These are phyloP conservation scores for Wickerhamiella lipophila DNA, from an alignment of 805 yeast genomes.

Conservation along the genomic window DNA sequence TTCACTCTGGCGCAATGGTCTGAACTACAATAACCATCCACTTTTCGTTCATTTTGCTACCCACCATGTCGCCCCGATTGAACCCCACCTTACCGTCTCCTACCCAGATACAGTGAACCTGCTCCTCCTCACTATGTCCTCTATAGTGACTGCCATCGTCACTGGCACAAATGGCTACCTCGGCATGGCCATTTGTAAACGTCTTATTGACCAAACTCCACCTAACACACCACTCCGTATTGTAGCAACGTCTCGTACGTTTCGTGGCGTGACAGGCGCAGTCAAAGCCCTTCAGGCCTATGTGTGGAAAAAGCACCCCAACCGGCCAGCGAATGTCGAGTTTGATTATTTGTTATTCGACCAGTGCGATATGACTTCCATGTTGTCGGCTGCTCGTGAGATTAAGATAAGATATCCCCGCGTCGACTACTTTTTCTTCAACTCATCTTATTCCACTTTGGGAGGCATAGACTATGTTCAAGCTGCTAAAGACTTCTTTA, in stretches of 20 bases:
- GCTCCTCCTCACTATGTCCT: not conserved
- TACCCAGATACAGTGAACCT: not conserved
- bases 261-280: constrained; percentile 70
- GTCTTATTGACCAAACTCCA: constrained; percentile 54
- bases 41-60: no score
- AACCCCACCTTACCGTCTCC: not conserved
- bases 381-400: constrained; percentile 61
- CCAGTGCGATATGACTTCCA: constrained; percentile 78
- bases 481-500: constrained; percentile 54
- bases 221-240: constrained; percentile 50
- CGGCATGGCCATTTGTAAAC: constrained; percentile 74
- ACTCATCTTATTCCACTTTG: constrained; percentile 83
- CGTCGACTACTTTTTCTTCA: constrained; percentile 68
- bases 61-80: no score
- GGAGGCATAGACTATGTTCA: constrained; percentile 76
- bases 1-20: no score
- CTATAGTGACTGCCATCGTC: constrained; percentile 26
- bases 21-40: no score
- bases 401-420: constrained; percentile 48
- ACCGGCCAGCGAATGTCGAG: constrained; percentile 50
- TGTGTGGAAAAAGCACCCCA: constrained; percentile 20
- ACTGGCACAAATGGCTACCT: constrained; percentile 44
- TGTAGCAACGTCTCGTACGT: constrained; percentile 78
- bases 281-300: constrained; percentile 39
- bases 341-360: constrained; percentile 86